Evolutionary conservation across 1,139 yeast genomes (phyloP), one percentile per base, ranked within the genome.

Genomic region (Taphrina confusa): DNA sequence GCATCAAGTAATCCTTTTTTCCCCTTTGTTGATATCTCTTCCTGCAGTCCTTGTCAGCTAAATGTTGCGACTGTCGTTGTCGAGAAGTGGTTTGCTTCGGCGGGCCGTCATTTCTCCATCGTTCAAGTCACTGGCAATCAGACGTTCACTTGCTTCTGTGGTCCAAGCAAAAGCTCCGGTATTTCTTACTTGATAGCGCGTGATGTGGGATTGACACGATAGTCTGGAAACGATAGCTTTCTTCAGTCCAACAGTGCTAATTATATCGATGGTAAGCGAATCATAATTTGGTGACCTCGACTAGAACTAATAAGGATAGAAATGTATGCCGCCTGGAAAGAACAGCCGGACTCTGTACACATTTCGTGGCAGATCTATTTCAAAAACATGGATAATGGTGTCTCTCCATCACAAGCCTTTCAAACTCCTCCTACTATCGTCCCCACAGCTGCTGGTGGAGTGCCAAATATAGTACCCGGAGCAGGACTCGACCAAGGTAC

Each of bases 321-420:
- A 76, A 92, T 92, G 99, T 94, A 90, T 74, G 82, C 83, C 66
- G 92, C 96, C 55, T 92, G 97, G 97, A 81, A 83, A 71, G 74
- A 83, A 67, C 97, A 94, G 72, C 98, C 98, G 30, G 67, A 79
- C 57, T 83, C 92, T 60, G 99, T 92, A 51, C 99, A 92, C 73
- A 84, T 85, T 47, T 91, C 97, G 27, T 92, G 99, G 99, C 87
- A 89, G 72, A 65, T 97, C 28, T 92, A 94, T 76, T 92, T 92
- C 80, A 87, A 85, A 75, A 92, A 92, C 78, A 78, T 92, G 74
- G 89, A 85, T 67, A 78, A 82, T 63, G 76, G 77, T 55, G 82
- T 84, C 30, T 82, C 94, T 33, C 82, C 95, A 12, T 74, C 90
- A 1, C 75, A 79, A 65, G 97, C 98, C 3, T 92, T 84, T 75